These are phyloP conservation scores for Zangia roseola DNA, from an alignment of 768 basidiomycete genomes.

Conservation along the genomic window DNA sequence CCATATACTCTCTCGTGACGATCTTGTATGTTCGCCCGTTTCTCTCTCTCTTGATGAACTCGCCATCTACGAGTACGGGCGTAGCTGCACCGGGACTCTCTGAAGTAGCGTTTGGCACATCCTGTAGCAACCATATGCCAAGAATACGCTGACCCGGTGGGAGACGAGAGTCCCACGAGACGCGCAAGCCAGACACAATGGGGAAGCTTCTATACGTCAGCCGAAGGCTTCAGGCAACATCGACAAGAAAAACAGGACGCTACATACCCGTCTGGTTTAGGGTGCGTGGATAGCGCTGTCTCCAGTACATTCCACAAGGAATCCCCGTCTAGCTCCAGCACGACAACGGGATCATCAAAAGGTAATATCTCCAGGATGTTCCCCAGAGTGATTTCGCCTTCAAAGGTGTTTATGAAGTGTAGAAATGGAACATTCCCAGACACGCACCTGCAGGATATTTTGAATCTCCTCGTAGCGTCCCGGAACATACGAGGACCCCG, in stretches of 20 bases:
- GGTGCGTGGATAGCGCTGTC: slow-evolving; percentile 69
- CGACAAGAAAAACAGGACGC: too few relatives aligned
- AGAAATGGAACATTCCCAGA: too few relatives aligned
- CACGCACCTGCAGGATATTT: slow-evolving; percentile 77
- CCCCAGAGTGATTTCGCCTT: slow-evolving; percentile 76
- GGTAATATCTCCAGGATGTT: slow-evolving; percentile 89
- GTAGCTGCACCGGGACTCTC: slow-evolving; percentile 10
- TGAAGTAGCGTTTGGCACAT: slow-evolving; percentile 18
- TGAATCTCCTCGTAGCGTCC: slow-evolving; percentile 84
- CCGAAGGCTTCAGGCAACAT: too few relatives aligned
- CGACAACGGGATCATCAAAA: slow-evolving; percentile 82
- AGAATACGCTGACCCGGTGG: slow-evolving; percentile 71
- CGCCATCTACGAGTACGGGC: slow-evolving; percentile 39
- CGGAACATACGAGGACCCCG: slow-evolving; percentile 78
- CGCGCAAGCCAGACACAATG: slow-evolving; percentile 77
- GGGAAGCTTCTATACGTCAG: slow-evolving; percentile 71
- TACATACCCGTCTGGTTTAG: slow-evolving; percentile 84
- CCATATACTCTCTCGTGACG: slow-evolving; percentile 81
- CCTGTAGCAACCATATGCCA: slow-evolving; percentile 62
- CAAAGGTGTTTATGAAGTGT: too few relatives aligned
- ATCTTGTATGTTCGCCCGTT: slow-evolving; percentile 58
- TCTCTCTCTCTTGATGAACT: slow-evolving; percentile 49
- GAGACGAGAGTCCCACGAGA: slow-evolving; percentile 82
- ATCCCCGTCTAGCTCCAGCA: slow-evolving; percentile 75
- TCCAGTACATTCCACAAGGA: slow-evolving; percentile 82